phyloP scores from a whole-genome alignment of 257 asterid genomes.

The Solanum medicagineum region DNA sequence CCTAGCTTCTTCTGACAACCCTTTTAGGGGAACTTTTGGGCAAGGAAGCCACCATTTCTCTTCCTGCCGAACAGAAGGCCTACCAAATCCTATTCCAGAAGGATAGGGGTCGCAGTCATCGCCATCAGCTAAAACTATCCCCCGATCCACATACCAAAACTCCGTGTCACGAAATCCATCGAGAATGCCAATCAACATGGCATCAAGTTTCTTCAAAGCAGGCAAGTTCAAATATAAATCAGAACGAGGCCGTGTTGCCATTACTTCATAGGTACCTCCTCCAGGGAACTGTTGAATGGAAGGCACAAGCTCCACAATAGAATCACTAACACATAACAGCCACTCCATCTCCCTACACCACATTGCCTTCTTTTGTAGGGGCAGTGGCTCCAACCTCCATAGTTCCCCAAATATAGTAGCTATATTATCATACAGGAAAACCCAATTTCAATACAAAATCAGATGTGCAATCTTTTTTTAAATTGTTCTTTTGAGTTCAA shows the following conservation, averaged over 20 bases:
- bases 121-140: slow-evolving; percentile 35
- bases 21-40: slow-evolving; percentile 88
- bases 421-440: slow-evolving; percentile 5
- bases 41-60: slow-evolving; percentile 99
- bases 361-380: slow-evolving; percentile 74
- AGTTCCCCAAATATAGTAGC: slow-evolving; percentile 93
- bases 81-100: slow-evolving; percentile 31
- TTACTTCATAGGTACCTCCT: slow-evolving; percentile 79
- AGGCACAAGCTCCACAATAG: slow-evolving; percentile 92
- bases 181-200: slow-evolving; percentile 77
- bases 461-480: neutral
- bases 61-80: slow-evolving; percentile 93
- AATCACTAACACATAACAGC: slow-evolving; percentile 80
- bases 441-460: neutral
- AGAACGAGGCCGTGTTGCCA: slow-evolving; percentile 70
- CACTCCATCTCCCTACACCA: slow-evolving; percentile 97
- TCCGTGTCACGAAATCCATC: slow-evolving; percentile 76
- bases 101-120: slow-evolving; percentile 39
- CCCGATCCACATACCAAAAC: slow-evolving; percentile 91
- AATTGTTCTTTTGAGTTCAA: neutral
- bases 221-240: slow-evolving; percentile 85
- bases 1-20: slow-evolving; percentile 68
- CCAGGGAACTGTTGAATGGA: slow-evolving; percentile 69
- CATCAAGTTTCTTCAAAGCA: slow-evolving; percentile 94
- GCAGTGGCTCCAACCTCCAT: slow-evolving; percentile 95